Conservation (phyloP, 305 asterid genomes). For the Fraxinus velutina region DNA sequence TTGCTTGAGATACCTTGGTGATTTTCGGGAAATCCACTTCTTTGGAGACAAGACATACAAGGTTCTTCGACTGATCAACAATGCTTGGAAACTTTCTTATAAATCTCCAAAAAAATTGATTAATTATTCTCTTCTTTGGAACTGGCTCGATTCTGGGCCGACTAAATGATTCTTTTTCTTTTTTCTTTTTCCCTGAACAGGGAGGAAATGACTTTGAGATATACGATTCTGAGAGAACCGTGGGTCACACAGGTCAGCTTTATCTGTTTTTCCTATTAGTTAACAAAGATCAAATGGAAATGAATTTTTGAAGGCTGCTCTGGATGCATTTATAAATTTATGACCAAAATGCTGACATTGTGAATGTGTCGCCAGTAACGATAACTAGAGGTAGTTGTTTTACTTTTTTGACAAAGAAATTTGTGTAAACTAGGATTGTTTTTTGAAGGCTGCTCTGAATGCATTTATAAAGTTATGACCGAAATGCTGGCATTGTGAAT, state of each 20-base stretch:
- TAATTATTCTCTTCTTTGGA: neutral
- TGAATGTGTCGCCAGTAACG: neutral
- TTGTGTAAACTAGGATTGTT: neutral
- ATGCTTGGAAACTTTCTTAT: neutral
- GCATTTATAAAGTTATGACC: neutral
- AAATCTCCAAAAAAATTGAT: neutral
- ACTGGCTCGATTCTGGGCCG: neutral
- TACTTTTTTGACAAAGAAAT: neutral
- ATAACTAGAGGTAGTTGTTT: neutral
- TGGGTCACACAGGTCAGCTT: slow-evolving; percentile 77
- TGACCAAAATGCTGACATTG: neutral
- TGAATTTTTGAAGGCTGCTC: neutral
- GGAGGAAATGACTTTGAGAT: slow-evolving; percentile 92
- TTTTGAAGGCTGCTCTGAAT: neutral
- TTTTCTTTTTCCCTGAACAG: slow-evolving; percentile 33
- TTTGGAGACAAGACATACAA: slow-evolving; percentile 94
- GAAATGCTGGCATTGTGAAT: neutral
- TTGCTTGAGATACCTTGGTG: slow-evolving; percentile 77
- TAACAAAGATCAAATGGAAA: neutral
- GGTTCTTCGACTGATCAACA: slow-evolving; percentile 37
- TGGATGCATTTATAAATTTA: neutral
- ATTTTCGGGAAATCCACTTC: slow-evolving; percentile 80
- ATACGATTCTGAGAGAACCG: slow-evolving; percentile 77
- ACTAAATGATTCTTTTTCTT: neutral
- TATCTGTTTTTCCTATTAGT: neutral